These are phyloP conservation scores for Ceratobasidium sp. DNA, from an alignment of 1,284 basidiomycete species.

Conservation along the genomic window DNA sequence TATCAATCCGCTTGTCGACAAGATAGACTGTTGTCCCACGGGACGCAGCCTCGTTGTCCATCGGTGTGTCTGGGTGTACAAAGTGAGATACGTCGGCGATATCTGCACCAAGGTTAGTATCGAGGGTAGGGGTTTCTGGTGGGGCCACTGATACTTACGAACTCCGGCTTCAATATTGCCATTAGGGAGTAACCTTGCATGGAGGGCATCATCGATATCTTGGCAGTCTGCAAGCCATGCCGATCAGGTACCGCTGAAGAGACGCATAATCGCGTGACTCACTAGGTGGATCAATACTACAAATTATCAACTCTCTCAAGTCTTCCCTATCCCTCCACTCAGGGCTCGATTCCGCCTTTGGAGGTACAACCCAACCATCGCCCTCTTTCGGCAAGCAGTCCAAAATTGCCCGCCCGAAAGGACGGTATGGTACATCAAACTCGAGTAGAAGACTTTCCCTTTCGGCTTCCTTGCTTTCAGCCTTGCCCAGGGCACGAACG, in stretches of 20 bases:
- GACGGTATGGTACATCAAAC: constrained; percentile 95
- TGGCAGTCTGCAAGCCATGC: constrained; percentile 74
- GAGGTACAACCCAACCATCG: constrained; percentile 91
- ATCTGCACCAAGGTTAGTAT: constrained; percentile 60
- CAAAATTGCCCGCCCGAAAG: constrained; percentile 93
- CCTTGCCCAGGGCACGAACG: constrained; percentile 88
- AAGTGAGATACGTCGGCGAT: constrained; percentile 99
- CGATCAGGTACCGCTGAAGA: neutral
- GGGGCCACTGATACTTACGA: constrained; percentile 94
- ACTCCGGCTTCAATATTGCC: constrained; percentile 98
- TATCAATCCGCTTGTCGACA: constrained; percentile 98
- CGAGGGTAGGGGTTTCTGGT: too few species aligned
- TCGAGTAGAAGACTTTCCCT: constrained; percentile 94
- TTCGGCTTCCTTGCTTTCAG: constrained; percentile 95
- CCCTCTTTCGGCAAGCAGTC: constrained; percentile 91
- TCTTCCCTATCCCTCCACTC: constrained; percentile 91
- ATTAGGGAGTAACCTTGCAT: constrained; percentile 86
- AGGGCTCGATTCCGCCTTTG: constrained; percentile 61
- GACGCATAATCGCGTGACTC: constrained; percentile 44
- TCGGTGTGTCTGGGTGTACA: constrained; percentile 90
- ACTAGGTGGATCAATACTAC: constrained; percentile 97
- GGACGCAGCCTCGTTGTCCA: constrained; percentile 96
- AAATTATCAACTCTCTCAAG: constrained; percentile 84
- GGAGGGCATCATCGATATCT: constrained; percentile 99
- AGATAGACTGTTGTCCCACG: constrained; percentile 98